These are phyloP conservation scores for Avena sativa DNA, from an alignment of 176 grass and related monocot species.

Conservation along the genomic window DNA sequence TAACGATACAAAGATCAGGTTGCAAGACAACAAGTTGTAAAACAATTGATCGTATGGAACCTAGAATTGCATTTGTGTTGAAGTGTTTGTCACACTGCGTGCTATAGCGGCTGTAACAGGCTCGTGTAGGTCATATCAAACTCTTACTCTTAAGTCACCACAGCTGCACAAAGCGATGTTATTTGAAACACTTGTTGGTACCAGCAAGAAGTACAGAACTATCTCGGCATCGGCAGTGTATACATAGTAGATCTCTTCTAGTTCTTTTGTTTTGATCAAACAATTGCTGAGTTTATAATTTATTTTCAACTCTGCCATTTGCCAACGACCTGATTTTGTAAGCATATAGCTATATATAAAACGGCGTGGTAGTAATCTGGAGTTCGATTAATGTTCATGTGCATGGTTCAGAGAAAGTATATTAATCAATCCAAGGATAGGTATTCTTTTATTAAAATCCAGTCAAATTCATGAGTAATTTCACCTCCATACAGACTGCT, in stretches of 20 bases:
- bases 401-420: constrained; percentile 1
- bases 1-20: neutral
- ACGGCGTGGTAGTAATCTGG: constrained; percentile 6
- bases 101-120: neutral
- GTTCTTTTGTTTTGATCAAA: constrained; percentile 17
- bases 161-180: neutral
- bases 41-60: neutral
- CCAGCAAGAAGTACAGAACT: neutral
- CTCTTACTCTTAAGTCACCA: neutral
- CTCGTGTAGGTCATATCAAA: neutral
- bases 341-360: neutral
- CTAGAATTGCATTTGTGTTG: constrained; percentile 4
- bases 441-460: neutral
- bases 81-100: neutral
- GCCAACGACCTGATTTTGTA: neutral
- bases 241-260: neutral
- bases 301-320: neutral
- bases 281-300: neutral
- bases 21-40: neutral
- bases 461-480: neutral
- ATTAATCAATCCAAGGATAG: constrained; percentile 7
- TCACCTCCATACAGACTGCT: neutral
- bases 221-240: neutral
- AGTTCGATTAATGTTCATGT: constrained; percentile 19
- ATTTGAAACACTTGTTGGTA: neutral